Evolutionary conservation across 345 rosid genomes (phyloP).

Genomic region (Aquilaria yunnanensis): DNA sequence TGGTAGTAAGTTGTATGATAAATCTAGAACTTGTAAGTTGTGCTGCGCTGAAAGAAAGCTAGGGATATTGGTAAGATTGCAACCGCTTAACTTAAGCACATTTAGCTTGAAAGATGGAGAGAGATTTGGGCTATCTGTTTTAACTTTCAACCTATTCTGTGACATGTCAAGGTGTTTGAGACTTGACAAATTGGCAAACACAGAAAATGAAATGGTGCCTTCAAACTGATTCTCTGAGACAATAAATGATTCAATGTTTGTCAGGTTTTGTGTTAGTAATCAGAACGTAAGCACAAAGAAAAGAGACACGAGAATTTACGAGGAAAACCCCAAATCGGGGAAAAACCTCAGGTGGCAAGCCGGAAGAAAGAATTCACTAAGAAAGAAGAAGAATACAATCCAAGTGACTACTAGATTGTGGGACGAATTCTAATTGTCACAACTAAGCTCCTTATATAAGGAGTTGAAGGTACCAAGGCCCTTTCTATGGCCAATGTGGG

Average conservation of each 20-base stretch:
- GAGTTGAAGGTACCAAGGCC: no score
- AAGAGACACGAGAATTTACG: no score
- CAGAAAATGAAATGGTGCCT: constrained; percentile 2
- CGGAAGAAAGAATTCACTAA: no score
- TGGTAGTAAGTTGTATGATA: not conserved
- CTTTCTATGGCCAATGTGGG: no score
- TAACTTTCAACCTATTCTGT: not conserved
- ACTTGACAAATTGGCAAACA: constrained; percentile 13
- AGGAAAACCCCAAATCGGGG: no score
- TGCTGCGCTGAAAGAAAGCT: constrained; percentile 6
- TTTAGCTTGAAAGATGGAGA: constrained; percentile 9
- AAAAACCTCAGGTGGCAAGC: no score
- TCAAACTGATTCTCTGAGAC: constrained; percentile 1
- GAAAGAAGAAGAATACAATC: no score
- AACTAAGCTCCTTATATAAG: no score
- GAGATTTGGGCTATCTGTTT: constrained; percentile 6
- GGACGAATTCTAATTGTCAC: no score
- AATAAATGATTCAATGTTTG: constrained; percentile 2
- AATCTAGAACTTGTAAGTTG: constrained; percentile 4
- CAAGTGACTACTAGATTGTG: no score
- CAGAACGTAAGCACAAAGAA: no score
- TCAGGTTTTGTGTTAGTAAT: no score
- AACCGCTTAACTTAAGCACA: constrained; percentile 5
- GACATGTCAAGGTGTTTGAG: constrained; percentile 11
- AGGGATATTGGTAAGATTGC: constrained; percentile 6